These are phyloP conservation scores for Tardiomyces digboiensis DNA, from an alignment of 1,139 yeast species.

Conservation along the genomic window DNA sequence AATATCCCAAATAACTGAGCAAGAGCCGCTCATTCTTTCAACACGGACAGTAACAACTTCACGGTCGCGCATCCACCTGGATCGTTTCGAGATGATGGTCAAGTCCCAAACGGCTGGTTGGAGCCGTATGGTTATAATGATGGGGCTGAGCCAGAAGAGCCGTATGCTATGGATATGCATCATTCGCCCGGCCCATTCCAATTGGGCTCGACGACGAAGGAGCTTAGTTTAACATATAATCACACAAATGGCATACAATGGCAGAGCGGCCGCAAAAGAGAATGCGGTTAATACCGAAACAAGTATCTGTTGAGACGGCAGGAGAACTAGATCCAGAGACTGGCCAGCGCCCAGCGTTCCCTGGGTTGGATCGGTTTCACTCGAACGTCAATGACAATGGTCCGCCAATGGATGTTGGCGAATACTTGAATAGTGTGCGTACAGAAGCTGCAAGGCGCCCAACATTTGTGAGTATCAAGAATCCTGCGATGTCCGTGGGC, in stretches of 20 bases:
- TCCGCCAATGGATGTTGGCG: slow-evolving; percentile 11
- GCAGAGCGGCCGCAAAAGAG: not conserved
- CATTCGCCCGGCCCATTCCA: no score
- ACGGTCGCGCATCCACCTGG: no score
- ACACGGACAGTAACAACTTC: no score
- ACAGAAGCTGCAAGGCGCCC: slow-evolving; percentile 5
- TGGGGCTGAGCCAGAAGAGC: no score
- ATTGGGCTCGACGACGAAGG: no score
- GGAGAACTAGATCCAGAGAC: slow-evolving; percentile 24
- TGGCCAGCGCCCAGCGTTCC: slow-evolving; percentile 36
- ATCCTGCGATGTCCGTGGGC: not conserved
- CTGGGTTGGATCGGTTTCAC: slow-evolving; percentile 14
- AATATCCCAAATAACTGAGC: not conserved
- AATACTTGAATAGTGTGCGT: slow-evolving; percentile 13
- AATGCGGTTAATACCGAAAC: not conserved
- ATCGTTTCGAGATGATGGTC: no score
- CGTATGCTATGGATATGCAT: no score
- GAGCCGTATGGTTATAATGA: no score
- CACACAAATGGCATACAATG: no score
- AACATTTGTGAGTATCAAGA: not conserved
- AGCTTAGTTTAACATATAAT: no score
- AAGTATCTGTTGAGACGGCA: not conserved
- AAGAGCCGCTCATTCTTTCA: not conserved
- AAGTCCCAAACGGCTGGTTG: no score
- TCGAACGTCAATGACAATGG: slow-evolving; percentile 6